Conservation (phyloP, 768 basidiomycete species). For the Leucosporidium creatinivorum region DNA sequence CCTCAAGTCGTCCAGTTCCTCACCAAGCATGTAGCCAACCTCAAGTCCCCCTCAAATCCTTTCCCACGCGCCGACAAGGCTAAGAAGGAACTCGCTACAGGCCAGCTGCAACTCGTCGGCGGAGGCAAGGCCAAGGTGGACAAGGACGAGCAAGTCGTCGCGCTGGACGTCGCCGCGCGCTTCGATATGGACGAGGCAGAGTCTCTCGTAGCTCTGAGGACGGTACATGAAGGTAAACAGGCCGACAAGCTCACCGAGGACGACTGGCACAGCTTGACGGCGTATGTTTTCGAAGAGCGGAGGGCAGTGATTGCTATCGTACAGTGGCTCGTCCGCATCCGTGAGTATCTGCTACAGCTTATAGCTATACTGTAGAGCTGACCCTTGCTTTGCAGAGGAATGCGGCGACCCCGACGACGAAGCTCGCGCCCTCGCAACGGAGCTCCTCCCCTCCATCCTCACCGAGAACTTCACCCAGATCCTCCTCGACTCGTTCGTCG, state of each 20-base stretch:
- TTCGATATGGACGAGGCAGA: conserved; percentile 74
- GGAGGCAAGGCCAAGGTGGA: conserved; percentile 46
- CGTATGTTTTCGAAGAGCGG: conserved; percentile 71
- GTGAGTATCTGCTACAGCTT: not conserved
- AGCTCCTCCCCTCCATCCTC: conserved; percentile 55
- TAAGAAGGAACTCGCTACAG: not conserved
- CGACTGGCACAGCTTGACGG: conserved; percentile 62
- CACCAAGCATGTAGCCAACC: conserved; percentile 7
- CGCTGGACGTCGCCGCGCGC: conserved; percentile 61
- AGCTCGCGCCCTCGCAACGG: conserved; percentile 52
- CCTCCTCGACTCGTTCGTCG: conserved; percentile 57
- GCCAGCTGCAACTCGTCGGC: conserved; percentile 40
- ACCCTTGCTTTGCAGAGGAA: conserved; percentile 41
- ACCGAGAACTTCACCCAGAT: conserved; percentile 54
- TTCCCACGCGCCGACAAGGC: conserved; percentile 2
- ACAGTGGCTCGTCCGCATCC: conserved; percentile 60
- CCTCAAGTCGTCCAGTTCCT: conserved; percentile 14
- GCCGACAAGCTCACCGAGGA: conserved; percentile 51
- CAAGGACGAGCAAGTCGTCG: conserved; percentile 57
- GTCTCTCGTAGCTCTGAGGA: conserved; percentile 64
- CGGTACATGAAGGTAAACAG: conserved; percentile 39
- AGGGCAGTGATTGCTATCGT: conserved; percentile 62
- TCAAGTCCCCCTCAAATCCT: conserved; percentile 14
- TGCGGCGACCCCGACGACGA: conserved; percentile 53
- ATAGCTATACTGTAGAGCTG: not conserved